Evolutionary conservation across 768 basidiomycete species (phyloP).

Genomic region (Pleurotus eryngii): DNA sequence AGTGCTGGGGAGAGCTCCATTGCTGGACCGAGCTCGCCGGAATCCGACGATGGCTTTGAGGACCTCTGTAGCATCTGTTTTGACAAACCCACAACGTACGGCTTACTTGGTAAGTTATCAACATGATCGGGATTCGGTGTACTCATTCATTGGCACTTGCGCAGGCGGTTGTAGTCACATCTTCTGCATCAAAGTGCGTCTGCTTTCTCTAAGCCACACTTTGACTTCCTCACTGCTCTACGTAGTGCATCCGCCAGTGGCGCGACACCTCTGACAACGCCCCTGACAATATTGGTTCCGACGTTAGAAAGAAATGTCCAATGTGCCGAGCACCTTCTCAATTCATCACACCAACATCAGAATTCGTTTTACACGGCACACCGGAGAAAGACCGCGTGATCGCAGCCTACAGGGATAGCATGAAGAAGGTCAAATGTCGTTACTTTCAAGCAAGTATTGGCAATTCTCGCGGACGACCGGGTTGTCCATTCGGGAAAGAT

Average conservation of each 20-base stretch:
- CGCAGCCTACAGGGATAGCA: conserved; percentile 66
- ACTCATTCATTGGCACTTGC: conserved; percentile 9
- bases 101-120: conserved; percentile 53
- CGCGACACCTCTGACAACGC: conserved; percentile 56
- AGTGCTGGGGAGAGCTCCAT: neutral
- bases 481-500: conserved; percentile 77
- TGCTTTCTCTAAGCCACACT: neutral
- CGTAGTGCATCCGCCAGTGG: conserved; percentile 79
- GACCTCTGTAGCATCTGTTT: conserved; percentile 70
- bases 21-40: conserved; percentile 1
- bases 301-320: conserved; percentile 73
- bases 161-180: conserved; percentile 73
- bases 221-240: neutral
- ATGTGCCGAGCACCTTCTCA: conserved; percentile 67
- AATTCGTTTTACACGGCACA: conserved; percentile 54
- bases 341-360: conserved; percentile 73
- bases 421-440: conserved; percentile 69
- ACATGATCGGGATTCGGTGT: neutral
- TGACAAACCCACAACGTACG: conserved; percentile 67
- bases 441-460: conserved; percentile 44
- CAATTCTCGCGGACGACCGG: conserved; percentile 34
- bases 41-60: conserved; percentile 34
- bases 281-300: conserved; percentile 47
- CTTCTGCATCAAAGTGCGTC: conserved; percentile 67
- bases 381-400: conserved; percentile 49